Evolutionary conservation across 2,329 filamentous ascomycete species (phyloP).

Genomic region (Myotisia sp.): DNA sequence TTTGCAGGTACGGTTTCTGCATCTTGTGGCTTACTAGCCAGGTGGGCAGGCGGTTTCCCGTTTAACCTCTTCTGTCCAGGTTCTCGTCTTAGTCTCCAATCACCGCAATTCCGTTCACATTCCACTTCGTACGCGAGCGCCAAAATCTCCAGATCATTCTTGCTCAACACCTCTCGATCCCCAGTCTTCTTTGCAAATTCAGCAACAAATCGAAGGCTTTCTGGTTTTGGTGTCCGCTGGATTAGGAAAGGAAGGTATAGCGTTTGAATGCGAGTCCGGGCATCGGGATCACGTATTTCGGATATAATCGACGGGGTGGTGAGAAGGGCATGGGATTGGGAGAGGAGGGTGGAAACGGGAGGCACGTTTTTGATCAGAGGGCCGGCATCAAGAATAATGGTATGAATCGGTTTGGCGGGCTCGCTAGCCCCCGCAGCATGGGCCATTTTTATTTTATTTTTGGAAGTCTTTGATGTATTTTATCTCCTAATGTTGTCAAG

Average conservation of each 20-base stretch:
- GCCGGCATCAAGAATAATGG: constrained; percentile 77
- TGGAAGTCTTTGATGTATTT: neutral
- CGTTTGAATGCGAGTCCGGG: constrained; percentile 66
- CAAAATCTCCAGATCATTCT: constrained; percentile 75
- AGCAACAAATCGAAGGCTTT: constrained; percentile 63
- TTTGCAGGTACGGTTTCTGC: no score
- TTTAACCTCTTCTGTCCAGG: constrained; percentile 70
- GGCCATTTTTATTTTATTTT: constrained; percentile 13
- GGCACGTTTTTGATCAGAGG: constrained; percentile 91
- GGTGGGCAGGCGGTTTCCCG: constrained; percentile 44
- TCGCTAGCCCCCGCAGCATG: constrained; percentile 13
- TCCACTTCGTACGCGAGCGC: constrained; percentile 92
- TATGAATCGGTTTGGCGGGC: constrained; percentile 55
- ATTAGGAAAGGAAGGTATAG: constrained; percentile 74
- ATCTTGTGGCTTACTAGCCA: constrained; percentile 25
- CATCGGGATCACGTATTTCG: constrained; percentile 75
- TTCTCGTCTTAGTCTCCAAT: constrained; percentile 65
- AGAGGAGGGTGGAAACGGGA: constrained; percentile 64
- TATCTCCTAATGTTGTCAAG: neutral
- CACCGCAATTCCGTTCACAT: constrained; percentile 74
- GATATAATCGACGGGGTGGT: constrained; percentile 74
- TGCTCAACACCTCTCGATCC: constrained; percentile 74
- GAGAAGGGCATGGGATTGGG: constrained; percentile 60
- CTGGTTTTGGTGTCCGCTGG: constrained; percentile 56
- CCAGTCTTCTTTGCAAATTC: constrained; percentile 83